phyloP scores from a whole-genome alignment of 371 early-diverging fungal genomes.

The Rhizopus delemar region DNA sequence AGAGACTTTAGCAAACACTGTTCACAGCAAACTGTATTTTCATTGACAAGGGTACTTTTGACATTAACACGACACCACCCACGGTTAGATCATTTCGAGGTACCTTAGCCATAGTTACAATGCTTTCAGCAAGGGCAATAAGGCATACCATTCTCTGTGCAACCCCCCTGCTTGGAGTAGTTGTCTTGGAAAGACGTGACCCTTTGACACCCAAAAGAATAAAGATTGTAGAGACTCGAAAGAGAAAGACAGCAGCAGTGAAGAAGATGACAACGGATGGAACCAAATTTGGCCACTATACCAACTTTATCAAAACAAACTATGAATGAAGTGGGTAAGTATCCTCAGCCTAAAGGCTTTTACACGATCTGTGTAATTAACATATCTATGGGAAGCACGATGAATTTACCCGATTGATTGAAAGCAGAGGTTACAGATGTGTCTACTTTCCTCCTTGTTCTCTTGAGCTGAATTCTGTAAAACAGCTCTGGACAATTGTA shows the following conservation, averaged over 20 bases:
- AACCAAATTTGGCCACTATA: constrained; percentile 25
- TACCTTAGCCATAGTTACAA: not conserved
- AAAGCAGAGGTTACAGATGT: not conserved
- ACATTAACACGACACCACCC: not conserved
- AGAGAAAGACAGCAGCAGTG: constrained; percentile 11
- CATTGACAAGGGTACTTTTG: constrained; percentile 9
- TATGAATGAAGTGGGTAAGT: constrained; percentile 14
- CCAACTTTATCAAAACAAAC: constrained; percentile 11
- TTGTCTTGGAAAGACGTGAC: constrained; percentile 6
- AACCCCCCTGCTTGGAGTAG: constrained; percentile 6
- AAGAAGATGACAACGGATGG: constrained; percentile 12
- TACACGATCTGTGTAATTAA: constrained; percentile 11
- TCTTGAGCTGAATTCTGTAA: not conserved
- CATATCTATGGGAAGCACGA: not conserved
- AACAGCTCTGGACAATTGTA: too few species aligned
- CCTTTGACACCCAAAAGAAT: constrained; percentile 15
- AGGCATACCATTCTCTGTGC: constrained; percentile 7
- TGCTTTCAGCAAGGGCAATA: constrained; percentile 4
- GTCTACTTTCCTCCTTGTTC: not conserved
- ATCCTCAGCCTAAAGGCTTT: constrained; percentile 3
- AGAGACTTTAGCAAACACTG: too few species aligned
- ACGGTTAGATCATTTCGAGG: constrained; percentile 3
- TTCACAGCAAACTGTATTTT: not conserved
- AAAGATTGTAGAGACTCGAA: constrained; percentile 6
- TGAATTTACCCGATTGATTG: not conserved